These are phyloP conservation scores for Helianthus tuberosus DNA, from an alignment of 129 eudicot genomes.

Conservation along the genomic window DNA sequence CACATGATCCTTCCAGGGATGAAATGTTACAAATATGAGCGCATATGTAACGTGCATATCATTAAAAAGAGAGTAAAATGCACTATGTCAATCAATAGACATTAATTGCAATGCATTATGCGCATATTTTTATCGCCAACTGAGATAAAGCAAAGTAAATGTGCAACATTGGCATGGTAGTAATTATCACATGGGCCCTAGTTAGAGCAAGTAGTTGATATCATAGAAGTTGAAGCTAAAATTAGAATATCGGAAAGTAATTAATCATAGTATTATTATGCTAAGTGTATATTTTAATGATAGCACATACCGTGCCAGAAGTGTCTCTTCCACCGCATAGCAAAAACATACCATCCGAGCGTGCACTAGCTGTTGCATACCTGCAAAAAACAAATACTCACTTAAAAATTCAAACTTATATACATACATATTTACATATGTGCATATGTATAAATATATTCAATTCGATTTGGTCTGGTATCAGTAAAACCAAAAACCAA, in stretches of 20 bases:
- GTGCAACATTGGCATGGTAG: not conserved
- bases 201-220: conserved; percentile 1
- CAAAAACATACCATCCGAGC: conserved; percentile 68
- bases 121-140: not conserved
- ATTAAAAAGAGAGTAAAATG: not conserved
- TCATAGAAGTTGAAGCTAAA: not conserved
- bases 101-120: not conserved
- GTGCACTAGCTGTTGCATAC: conserved; percentile 97
- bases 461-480: not conserved
- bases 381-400: conserved; percentile 38
- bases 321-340: conserved; percentile 12
- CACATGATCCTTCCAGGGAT: not conserved
- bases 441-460: too few relatives aligned
- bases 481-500: not conserved
- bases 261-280: not conserved
- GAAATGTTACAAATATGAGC: not conserved
- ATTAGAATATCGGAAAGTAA: not conserved
- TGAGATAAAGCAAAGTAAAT: conserved; percentile 6
- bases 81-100: not conserved
- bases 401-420: not conserved
- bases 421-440: conserved; percentile 1
- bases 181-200: conserved; percentile 6
- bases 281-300: conserved; percentile 6
- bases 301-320: conserved; percentile 4
- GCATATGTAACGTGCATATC: conserved; percentile 3